phyloP scores from a whole-genome alignment of 1,284 basidiomycete genomes.

The Leccinum fallax region DNA sequence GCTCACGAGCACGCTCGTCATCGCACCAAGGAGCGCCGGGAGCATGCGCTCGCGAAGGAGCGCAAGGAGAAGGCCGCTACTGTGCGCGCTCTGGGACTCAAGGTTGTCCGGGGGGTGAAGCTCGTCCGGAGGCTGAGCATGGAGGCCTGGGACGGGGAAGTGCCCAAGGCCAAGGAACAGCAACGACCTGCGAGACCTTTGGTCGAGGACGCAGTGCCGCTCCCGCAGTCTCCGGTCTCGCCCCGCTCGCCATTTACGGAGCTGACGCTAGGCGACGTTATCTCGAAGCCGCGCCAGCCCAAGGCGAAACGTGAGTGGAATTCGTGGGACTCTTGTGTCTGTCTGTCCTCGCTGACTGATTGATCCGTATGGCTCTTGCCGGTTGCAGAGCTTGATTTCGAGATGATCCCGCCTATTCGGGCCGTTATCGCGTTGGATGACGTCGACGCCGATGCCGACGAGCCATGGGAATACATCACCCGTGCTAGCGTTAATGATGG shows the following conservation, averaged over 20 bases:
- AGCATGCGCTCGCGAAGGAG: conserved; percentile 33
- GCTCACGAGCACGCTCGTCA: conserved; percentile 38
- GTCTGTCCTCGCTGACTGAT: not conserved
- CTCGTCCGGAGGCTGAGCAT: conserved; percentile 30
- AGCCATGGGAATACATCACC: conserved; percentile 49
- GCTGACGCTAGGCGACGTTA: conserved; percentile 32
- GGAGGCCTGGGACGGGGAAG: conserved; percentile 35
- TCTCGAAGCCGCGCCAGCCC: conserved; percentile 24
- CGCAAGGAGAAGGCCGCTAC: conserved; percentile 33
- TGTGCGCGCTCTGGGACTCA: conserved; percentile 23
- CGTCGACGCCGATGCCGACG: conserved; percentile 35
- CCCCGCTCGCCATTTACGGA: conserved; percentile 13
- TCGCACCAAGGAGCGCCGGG: conserved; percentile 36
- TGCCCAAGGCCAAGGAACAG: conserved; percentile 5
- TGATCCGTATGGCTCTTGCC: conserved; percentile 6
- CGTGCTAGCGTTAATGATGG: conserved; percentile 39
- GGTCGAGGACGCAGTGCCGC: not conserved
- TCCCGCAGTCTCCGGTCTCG: not conserved
- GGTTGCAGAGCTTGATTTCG: conserved; percentile 41
- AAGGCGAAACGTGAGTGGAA: conserved; percentile 32
- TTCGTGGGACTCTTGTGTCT: not conserved
- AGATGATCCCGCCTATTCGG: conserved; percentile 44
- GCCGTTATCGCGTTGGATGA: conserved; percentile 50
- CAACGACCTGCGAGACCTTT: not conserved
- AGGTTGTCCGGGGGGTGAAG: conserved; percentile 22